phyloP scores from a whole-genome alignment of 2,329 filamentous ascomycete genomes.

The Paracoccidioides brasiliensis region DNA sequence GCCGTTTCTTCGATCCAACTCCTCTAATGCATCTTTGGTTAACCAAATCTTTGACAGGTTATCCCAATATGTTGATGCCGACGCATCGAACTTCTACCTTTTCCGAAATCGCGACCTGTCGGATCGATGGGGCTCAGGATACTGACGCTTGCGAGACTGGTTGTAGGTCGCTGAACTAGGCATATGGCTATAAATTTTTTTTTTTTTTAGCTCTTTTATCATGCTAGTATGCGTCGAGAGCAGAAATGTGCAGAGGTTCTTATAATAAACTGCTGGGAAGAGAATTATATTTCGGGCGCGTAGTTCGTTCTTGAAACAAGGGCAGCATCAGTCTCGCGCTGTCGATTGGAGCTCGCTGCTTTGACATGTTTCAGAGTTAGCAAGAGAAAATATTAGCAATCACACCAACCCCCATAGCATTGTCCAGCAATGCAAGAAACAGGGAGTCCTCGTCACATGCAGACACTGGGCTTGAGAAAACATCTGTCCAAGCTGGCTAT shows the following conservation, averaged over 20 bases:
- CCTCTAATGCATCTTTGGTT: slow-evolving; percentile 4
- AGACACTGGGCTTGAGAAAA: not conserved
- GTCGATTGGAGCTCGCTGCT: slow-evolving; percentile 1
- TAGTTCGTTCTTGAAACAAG: slow-evolving; percentile 3
- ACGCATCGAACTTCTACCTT: not conserved
- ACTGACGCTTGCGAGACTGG: not conserved
- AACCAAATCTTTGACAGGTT: slow-evolving; percentile 6
- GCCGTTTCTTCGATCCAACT: slow-evolving; percentile 5
- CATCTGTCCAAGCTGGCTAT: not conserved
- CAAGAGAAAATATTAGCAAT: not conserved
- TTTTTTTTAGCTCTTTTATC: too few relatives aligned
- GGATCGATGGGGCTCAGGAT: not conserved
- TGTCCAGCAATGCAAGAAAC: not conserved
- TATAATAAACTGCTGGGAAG: too few relatives aligned
- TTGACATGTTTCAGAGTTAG: not conserved
- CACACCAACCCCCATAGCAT: not conserved
- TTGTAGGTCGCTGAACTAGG: not conserved
- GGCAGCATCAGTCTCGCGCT: not conserved
- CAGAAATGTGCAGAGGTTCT: too few relatives aligned
- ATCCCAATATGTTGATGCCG: slow-evolving; percentile 4
- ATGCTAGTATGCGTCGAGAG: too few relatives aligned
- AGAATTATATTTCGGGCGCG: slow-evolving; percentile 1
- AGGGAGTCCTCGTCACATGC: not conserved
- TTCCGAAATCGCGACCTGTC: slow-evolving; percentile 9
- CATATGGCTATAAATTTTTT: too few relatives aligned